Evolutionary conservation across 768 basidiomycete species (phyloP).

Genomic region (Phlebiopsis gigantea): DNA sequence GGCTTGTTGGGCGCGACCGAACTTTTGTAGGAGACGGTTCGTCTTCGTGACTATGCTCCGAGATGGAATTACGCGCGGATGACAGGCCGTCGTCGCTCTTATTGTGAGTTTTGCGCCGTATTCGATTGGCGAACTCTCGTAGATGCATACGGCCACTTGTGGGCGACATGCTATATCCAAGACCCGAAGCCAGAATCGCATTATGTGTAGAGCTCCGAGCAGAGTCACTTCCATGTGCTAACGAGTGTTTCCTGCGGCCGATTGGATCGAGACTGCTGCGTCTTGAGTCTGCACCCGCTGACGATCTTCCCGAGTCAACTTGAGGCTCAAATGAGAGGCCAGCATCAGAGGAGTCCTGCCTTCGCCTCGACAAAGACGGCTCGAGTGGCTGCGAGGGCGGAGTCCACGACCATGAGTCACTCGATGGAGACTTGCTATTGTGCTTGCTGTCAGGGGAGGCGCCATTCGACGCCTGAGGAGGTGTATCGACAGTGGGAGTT

Average conservation of each 20-base stretch:
- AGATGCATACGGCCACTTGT: conserved; percentile 38
- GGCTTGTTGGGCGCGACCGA: conserved; percentile 13
- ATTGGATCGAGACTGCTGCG: conserved; percentile 35
- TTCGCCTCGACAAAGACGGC: conserved; percentile 31
- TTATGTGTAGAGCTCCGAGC: conserved; percentile 31
- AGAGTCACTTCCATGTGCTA: conserved; percentile 18
- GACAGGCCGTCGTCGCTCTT: conserved; percentile 46
- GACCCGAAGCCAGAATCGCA: conserved; percentile 31
- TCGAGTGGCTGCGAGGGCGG: conserved; percentile 36
- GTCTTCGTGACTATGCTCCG: conserved; percentile 29
- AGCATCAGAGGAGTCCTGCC: conserved; percentile 34
- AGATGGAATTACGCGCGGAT: conserved; percentile 41
- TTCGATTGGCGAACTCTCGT: conserved; percentile 32
- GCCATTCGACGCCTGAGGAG: conserved; percentile 12
- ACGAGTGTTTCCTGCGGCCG: conserved; percentile 16
- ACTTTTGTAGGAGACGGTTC: conserved; percentile 9
- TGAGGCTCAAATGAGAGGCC: conserved; percentile 57
- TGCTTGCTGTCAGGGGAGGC: conserved; percentile 11
- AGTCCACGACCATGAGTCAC: conserved; percentile 24
- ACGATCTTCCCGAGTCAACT: conserved; percentile 41
- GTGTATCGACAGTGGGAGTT: conserved; percentile 8
- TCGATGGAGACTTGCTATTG: conserved; percentile 17
- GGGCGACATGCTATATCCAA: conserved; percentile 36
- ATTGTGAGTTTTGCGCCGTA: conserved; percentile 26
- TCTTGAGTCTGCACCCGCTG: conserved; percentile 39